Base-by-base conservation (phyloP, 257 asterid genomes). In the Solanum dulcamara region DNA sequence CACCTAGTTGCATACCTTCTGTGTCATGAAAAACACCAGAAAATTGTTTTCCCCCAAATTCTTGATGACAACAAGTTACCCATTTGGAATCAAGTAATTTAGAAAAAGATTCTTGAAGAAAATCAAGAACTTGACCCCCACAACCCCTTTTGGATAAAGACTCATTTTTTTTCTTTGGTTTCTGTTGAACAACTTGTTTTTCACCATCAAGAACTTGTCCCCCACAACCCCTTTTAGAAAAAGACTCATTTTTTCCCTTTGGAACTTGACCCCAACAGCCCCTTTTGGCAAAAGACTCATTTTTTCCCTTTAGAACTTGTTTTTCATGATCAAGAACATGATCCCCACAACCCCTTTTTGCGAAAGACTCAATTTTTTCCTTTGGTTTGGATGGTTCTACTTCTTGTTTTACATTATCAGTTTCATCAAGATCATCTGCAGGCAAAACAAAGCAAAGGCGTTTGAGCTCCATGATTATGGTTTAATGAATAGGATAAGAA, bases 371-470 rank as follows among this genome's bases (percentile, higher is more conserved):
- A 6, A 20, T 79, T 40, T 30, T 37, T 75, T 5, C 2, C 79
- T 44, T 50, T 57, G 30, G 66, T 0, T 57, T 57, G 66, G 10
- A 15, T 57, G 28, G 24, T 57, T 57, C 66, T 57, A 57, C 66
- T n/a, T 57, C 7, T n/a, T 22, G 0, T 22, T 0, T n/a, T 30
- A 26, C 15, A 24, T 64, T 75, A 37, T 83, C 84, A 11, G 87
- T 32, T 33, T 89, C 94, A 48, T 89, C 93, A 18, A 70, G 68
- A 18, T 93, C 95, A 2, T 93, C 95, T 1, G 90, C 6, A 1
- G 99, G 98, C 30, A 93, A 83, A 72, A 94, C 86, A 91, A 91
- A 93, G 48, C 98, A 96, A 7, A 93, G 84, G 84, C 88, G 88
- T 88, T 92, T 94, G 33, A 92, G 70, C 71, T 92, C 93, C 99